Evolutionary conservation across 2,329 filamentous ascomycete species (phyloP), one percentile per base, ranked within the genome.

Genomic region (Truncatella angustata): DNA sequence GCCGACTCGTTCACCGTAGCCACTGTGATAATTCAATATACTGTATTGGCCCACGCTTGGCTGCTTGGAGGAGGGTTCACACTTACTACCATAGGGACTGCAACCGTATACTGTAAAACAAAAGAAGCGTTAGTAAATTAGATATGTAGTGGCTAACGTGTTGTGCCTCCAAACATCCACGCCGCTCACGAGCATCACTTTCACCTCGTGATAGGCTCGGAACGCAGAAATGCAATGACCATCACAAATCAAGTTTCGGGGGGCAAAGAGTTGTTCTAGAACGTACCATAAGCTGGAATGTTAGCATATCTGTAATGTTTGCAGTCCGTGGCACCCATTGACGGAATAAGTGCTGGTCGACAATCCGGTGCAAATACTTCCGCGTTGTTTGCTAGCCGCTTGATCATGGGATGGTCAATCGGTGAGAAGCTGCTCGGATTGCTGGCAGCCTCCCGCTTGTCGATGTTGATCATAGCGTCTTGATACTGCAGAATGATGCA

Each of bases 321-420:
- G 43, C 43, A 46, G 14, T 46, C 43, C 24, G 43, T 46, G 14
- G 43, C 43, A 1, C 43, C 43, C 43, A 46, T 46, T 4, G 43
- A 46, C n/a, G 43, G 43, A 21, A 46, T 20, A 16, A 35, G 26
- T 9, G 18, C 23, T 4, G 43, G 24, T 21, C n/a, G 26, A 16
- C 12, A 34, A 18, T 35, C 43, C 16, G 28, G 43, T 10, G 23
- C 26, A 11, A 35, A 3, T 14, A 18, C 16, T 28, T 46, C 2
- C 12, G 43, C 43, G 18, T 46, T 46, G 3, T 35, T 6, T n/a
- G 26, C 16, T 16, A 46, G 14, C 4, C 9, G 6, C 16, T 2
- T 16, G 16, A 46, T 35, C 10, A 46, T 21, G 5, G 43, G 43
- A 14, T 46, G 43, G 9, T 16, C 20, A 2, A 46, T 46, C 3